A percentile compares a stretch with the other conserved stretches of the same genome.
Conservation (phyloP, 2,329 filamentous ascomycete genomes). For the Exophiala alcalophila region DNA sequence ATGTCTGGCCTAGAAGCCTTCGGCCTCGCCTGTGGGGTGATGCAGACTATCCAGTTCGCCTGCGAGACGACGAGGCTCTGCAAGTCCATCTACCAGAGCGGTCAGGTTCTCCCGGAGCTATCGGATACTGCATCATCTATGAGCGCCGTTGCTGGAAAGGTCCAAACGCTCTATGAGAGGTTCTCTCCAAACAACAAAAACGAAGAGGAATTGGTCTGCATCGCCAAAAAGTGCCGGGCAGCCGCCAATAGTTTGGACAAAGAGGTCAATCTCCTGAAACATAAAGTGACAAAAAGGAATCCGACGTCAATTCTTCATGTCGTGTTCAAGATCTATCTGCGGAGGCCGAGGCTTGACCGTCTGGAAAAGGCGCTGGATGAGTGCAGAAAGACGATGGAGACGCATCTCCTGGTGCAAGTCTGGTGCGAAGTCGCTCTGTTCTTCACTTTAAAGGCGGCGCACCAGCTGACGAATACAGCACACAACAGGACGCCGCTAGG, state of each 20-base stretch:
- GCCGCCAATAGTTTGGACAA: not conserved
- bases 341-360: not conserved
- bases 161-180: not conserved
- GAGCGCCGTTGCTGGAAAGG: not conserved
- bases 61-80: not conserved
- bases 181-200: not conserved
- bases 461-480: not conserved
- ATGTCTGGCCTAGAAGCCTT: no score
- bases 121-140: not conserved
- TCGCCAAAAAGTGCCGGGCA: not conserved
- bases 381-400: not conserved
- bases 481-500: not conserved
- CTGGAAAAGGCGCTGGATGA: not conserved
- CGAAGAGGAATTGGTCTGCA: not conserved
- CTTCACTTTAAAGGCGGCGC: not conserved
- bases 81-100: not conserved
- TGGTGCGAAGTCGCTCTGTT: not conserved
- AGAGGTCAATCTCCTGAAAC: not conserved
- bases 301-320: not conserved
- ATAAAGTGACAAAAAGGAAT: not conserved
- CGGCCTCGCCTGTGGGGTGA: no score
- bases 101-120: not conserved
- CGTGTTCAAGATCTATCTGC: not conserved
- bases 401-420: not conserved
- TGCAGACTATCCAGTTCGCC: not conserved